Evolutionary conservation across 495 filamentous ascomycete species (phyloP).

Genomic region (Lepraria neglecta): DNA sequence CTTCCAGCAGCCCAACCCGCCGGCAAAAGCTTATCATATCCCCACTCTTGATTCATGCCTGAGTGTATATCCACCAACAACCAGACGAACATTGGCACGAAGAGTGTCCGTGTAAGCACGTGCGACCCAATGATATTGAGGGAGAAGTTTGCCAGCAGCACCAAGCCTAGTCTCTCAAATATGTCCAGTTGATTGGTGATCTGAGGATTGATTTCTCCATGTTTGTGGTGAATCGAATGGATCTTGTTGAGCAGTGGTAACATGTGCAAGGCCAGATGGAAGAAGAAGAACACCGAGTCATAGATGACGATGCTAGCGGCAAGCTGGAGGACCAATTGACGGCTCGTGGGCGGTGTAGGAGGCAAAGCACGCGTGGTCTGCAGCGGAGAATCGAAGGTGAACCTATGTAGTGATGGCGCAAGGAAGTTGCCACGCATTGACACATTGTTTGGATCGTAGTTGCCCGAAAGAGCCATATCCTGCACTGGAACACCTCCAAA

Average conservation of each 20-base stretch:
- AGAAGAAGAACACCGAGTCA: constrained; percentile 34
- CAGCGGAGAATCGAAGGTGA: constrained; percentile 31
- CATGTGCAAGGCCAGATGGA: constrained; percentile 33
- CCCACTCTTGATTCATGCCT: constrained; percentile 32
- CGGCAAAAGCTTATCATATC: constrained; percentile 34
- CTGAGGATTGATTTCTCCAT: constrained; percentile 33
- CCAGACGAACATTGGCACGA: constrained; percentile 34
- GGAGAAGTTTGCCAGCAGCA: constrained; percentile 34
- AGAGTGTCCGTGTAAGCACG: constrained; percentile 34
- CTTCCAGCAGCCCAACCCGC: constrained; percentile 30
- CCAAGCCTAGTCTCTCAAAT: constrained; percentile 29
- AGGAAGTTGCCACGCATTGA: constrained; percentile 28
- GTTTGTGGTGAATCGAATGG: constrained; percentile 31
- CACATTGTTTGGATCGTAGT: constrained; percentile 26
- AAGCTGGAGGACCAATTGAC: constrained; percentile 31
- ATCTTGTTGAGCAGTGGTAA: constrained; percentile 23
- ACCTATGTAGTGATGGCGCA: constrained; percentile 30
- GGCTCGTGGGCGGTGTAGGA: constrained; percentile 23
- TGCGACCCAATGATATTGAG: constrained; percentile 35
- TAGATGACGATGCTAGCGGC: constrained; percentile 30
- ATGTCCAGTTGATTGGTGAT: constrained; percentile 33
- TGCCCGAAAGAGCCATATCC: constrained; percentile 28
- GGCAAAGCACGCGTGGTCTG: constrained; percentile 32
- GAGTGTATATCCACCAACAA: constrained; percentile 35
- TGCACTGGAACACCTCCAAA: constrained; percentile 28